Evolutionary conservation across 2,329 filamentous ascomycete genomes (phyloP).

Genomic region (Aspergillus versicolor): DNA sequence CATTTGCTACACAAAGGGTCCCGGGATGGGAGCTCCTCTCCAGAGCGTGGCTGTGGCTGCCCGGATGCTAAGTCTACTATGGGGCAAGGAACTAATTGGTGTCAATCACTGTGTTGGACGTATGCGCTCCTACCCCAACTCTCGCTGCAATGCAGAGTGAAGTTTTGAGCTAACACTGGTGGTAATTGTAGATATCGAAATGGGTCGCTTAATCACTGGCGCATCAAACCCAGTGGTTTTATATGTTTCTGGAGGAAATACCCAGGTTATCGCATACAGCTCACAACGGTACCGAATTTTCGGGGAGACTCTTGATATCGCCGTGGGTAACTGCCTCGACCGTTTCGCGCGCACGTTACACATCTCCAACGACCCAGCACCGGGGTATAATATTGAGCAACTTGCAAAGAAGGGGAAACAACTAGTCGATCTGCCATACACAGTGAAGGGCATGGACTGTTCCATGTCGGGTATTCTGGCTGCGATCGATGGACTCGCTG

Average conservation of each 20-base stretch:
- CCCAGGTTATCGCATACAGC: constrained; percentile 95
- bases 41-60: constrained; percentile 84
- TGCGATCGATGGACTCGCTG: constrained; percentile 75
- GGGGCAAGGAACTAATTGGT: constrained; percentile 84
- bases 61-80: constrained; percentile 76
- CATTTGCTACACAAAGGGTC: constrained; percentile 93
- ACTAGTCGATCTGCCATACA: constrained; percentile 86
- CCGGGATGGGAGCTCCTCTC: constrained; percentile 93
- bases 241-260: constrained; percentile 95
- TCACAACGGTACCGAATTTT: constrained; percentile 96
- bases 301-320: constrained; percentile 94
- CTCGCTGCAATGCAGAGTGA: neutral
- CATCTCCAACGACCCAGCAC: constrained; percentile 94
- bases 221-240: constrained; percentile 89
- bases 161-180: neutral
- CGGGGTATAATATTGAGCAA: constrained; percentile 97
- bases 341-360: constrained; percentile 87
- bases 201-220: constrained; percentile 90
- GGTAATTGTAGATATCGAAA: constrained; percentile 72
- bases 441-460: constrained; percentile 98
- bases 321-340: constrained; percentile 95
- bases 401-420: constrained; percentile 71
- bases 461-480: constrained; percentile 92
- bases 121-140: constrained; percentile 34
- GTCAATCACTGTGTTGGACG: constrained; percentile 97